Base-by-base conservation (phyloP, 306 rosid species). In the Begonia peltatifolia region DNA sequence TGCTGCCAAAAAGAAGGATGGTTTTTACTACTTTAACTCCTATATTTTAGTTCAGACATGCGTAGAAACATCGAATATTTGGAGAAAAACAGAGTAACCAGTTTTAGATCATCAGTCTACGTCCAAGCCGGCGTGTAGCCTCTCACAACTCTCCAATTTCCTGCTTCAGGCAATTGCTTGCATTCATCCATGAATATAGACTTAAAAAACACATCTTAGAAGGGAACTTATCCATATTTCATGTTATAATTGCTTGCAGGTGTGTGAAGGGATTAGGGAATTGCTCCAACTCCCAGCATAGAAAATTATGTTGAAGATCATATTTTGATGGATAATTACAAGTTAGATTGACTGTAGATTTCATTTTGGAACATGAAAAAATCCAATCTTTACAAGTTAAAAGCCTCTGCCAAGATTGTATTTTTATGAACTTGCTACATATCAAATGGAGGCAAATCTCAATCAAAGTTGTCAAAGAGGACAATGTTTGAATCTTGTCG, bases 121-220 rank as follows among this genome's bases (percentile, higher is more conserved):
- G 58, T 76, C 64, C 95, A 86, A 77, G 95, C 94, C 56, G 88
- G 86, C 46, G 99, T 86, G 99, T 85, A 79, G 97, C 63, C 50
- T 47, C 56, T 20, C 68, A 3, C 38, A 30, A 30, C 38, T 30
- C 38, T 30, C 38, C 6, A 6, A 4, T 30, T 30, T 30, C 3
- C 38, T 30, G 38, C 38, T 30, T 6, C 38, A 10, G 6, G 13
- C 49, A 3, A 3, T 46, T 46, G 49, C 49, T 46, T 46, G 2
- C 52, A 42, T 51, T 63, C 10, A 43, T 18, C 41, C 13, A 52
- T 23, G 38, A 12, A 20, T 20, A 3, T 2, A 20, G 23, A 20
- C 23, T 20, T 20, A 20, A 20, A 20, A 20, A 20, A 20, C 23
- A 20, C 23, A 20, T 20, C 23, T 20, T 3, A 2, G 4, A 20